These are phyloP conservation scores for Fusarium secorum DNA, from an alignment of 2,329 filamentous ascomycete species.

Conservation along the genomic window DNA sequence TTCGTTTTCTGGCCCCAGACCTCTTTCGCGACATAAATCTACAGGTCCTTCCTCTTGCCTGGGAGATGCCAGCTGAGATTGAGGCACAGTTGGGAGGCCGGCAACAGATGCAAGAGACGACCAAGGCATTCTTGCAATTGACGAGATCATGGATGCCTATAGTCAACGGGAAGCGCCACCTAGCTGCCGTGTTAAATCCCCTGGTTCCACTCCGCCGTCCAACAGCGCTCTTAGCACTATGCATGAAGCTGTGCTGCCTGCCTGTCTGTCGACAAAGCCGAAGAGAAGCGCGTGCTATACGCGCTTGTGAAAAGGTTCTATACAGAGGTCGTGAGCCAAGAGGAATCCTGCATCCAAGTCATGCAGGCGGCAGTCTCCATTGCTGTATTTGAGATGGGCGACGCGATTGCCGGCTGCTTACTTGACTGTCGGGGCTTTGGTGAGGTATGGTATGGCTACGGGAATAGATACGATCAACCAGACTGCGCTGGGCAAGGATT, in stretches of 20 bases:
- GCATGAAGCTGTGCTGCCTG: neutral
- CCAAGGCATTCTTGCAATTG: neutral
- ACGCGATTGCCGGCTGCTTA: neutral
- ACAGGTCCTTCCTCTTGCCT: fast-evolving
- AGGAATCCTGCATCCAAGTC: neutral
- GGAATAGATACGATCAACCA: neutral
- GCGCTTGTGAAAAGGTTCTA: neutral
- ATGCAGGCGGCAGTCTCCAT: neutral
- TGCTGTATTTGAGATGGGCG: neutral
- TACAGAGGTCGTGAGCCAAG: neutral
- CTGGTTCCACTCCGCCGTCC: neutral
- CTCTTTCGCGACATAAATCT: neutral
- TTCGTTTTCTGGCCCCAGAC: neutral
- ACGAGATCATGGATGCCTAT: neutral
- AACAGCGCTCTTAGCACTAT: neutral
- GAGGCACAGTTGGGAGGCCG: fast-evolving
- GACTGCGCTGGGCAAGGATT: neutral
- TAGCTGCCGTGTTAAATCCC: neutral
- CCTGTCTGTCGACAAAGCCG: neutral
- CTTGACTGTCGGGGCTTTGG: neutral
- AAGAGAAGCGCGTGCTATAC: neutral
- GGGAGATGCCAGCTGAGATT: neutral
- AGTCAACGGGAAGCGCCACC: neutral
- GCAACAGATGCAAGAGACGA: neutral
- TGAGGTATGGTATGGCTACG: neutral